phyloP scores from a whole-genome alignment of 768 basidiomycete genomes.

The Candolleomyces aberdarensis region DNA sequence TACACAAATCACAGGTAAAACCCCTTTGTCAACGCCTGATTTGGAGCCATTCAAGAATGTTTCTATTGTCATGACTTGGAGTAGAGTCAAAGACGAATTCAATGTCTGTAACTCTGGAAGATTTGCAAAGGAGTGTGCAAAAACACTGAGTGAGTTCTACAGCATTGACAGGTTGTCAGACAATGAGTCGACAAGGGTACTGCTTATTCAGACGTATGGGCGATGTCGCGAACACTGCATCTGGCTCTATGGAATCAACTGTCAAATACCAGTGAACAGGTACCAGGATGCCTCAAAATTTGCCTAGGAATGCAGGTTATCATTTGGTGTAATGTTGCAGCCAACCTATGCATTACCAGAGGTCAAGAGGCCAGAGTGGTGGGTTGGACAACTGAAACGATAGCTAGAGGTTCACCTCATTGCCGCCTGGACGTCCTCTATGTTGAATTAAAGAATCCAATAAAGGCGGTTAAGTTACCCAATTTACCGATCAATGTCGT shows the following conservation, averaged over 20 bases:
- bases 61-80: constrained; percentile 36
- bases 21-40: constrained; percentile 7
- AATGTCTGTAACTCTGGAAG: constrained; percentile 27
- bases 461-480: constrained; percentile 16
- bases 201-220: too few relatives aligned
- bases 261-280: neutral
- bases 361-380: constrained; percentile 13
- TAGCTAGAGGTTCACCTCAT: neutral
- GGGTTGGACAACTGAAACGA: constrained; percentile 10
- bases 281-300: constrained; percentile 18
- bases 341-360: constrained; percentile 10
- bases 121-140: constrained; percentile 31
- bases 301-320: constrained; percentile 22
- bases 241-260: neutral
- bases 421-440: constrained; percentile 23
- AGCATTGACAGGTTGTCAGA: neutral
- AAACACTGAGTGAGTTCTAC: constrained; percentile 22
- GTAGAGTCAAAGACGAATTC: constrained; percentile 33
- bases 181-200: too few relatives aligned
- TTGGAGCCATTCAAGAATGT: constrained; percentile 26
- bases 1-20: constrained; percentile 18
- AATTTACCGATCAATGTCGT: constrained; percentile 29
- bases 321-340: constrained; percentile 18
- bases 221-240: too few relatives aligned
- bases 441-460: constrained; percentile 22